Conservation (phyloP, 345 rosid genomes). For the Firmiana major region DNA sequence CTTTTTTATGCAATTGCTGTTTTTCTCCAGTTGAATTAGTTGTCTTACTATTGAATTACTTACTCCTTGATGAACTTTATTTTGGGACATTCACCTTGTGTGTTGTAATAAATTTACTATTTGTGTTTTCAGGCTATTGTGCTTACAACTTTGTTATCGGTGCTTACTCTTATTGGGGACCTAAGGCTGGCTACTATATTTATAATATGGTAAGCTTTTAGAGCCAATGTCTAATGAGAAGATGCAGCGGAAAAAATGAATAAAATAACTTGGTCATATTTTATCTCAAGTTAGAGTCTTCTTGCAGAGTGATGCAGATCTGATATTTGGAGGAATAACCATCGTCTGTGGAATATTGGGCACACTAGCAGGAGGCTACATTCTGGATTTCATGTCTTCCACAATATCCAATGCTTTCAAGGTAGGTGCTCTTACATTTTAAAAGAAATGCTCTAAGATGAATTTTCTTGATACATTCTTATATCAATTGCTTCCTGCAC, state of each 20-base stretch:
- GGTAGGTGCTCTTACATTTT: conserved; percentile 31
- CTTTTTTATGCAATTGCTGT: neutral
- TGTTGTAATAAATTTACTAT: neutral
- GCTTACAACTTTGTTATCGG: conserved; percentile 92
- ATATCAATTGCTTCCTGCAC: neutral
- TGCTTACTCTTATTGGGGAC: conserved; percentile 98
- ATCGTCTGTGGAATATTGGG: conserved; percentile 79
- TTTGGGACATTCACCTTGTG: neutral
- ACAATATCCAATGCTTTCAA: conserved; percentile 91
- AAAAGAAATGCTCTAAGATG: neutral
- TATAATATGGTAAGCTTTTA: conserved; percentile 35
- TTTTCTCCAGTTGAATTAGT: neutral
- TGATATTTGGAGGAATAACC: conserved; percentile 90
- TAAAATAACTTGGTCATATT: conserved; percentile 6
- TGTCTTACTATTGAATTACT: neutral
- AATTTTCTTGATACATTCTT: neutral
- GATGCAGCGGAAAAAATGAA: neutral
- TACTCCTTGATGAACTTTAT: neutral
- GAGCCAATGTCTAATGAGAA: neutral
- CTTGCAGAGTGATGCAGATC: conserved; percentile 73
- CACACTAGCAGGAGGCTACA: conserved; percentile 71
- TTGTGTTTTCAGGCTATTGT: conserved; percentile 51
- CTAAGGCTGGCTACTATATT: conserved; percentile 85
- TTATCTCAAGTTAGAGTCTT: conserved; percentile 10
- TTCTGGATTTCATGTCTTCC: conserved; percentile 63